Percentiles rank a stretch among this genome's conserved stretches.
Conservation (phyloP, 139 green algal genomes). For the Pedinophyceae sp. region DNA sequence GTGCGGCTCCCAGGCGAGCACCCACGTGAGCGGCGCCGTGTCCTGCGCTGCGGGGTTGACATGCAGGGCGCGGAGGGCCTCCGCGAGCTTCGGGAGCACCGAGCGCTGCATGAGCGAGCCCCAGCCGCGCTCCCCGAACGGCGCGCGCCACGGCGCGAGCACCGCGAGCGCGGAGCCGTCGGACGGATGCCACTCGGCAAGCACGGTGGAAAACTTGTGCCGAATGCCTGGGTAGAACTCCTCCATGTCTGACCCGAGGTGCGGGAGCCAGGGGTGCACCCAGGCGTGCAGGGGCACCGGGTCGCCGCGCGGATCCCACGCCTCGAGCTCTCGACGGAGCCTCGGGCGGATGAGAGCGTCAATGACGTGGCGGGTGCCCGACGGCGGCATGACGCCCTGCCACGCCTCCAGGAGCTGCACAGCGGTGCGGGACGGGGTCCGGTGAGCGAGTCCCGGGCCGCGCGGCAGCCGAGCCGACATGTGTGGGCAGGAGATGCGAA, state of each 20-base stretch:
- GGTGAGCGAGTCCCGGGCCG: no score
- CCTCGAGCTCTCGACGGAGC: slow-evolving; percentile 49
- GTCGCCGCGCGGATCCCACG: slow-evolving; percentile 76
- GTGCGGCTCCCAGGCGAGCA: slow-evolving; percentile 47
- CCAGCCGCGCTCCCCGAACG: slow-evolving; percentile 67
- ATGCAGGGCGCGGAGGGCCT: slow-evolving; percentile 41
- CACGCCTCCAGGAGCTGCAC: slow-evolving; percentile 66
- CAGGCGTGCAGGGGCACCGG: slow-evolving; percentile 77
- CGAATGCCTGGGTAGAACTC: slow-evolving; percentile 75
- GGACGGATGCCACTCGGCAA: slow-evolving; percentile 68
- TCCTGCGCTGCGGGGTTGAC: slow-evolving; percentile 68
- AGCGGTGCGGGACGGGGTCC: no score
- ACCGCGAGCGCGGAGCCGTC: slow-evolving; percentile 57
- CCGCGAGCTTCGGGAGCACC: slow-evolving; percentile 78
- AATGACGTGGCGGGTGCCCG: slow-evolving; percentile 34
- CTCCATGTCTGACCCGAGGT: slow-evolving; percentile 47
- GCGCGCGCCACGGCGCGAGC: slow-evolving; percentile 69
- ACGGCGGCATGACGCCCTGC: slow-evolving; percentile 34
- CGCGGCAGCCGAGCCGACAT: no score
- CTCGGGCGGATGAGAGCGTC: slow-evolving; percentile 64
- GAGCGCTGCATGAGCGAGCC: slow-evolving; percentile 43
- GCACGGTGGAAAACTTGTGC: slow-evolving; percentile 46
- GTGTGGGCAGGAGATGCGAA: no score
- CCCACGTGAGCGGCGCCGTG: slow-evolving; percentile 62
- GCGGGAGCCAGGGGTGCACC: slow-evolving; percentile 91